Base-by-base conservation (phyloP, 148 eudicot genomes). In the Vaccinium macrocarpon region DNA sequence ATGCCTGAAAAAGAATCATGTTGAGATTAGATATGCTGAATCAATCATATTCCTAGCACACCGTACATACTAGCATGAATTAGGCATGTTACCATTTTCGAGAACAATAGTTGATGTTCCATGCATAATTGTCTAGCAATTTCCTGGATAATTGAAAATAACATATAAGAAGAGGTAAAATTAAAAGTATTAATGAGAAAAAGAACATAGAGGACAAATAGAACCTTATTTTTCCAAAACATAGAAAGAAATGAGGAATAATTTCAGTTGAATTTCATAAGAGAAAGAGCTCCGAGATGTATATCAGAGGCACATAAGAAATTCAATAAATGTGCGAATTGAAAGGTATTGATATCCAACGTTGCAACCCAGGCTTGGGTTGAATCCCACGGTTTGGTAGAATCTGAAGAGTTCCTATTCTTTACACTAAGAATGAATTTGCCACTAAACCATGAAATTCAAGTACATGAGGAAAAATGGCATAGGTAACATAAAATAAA, bases 61-160 rank as follows among this genome's bases (percentile, higher is more conserved):
- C 78, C 78, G 72, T 55, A 72, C 21, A 86, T 18, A 25, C 18
- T 53, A 25, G 62, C 38, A 64, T 38, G 81, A 4, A n/a, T 29
- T 71, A 42, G 70, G 42, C 70, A 86, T 27, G n/a, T 87, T 93
- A 97, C 99, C 99, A 94, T 90, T 88, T 94, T 97, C 13, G 99
- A 93, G 88, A 93, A 95, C 76, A 76, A 75, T 74, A 97, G 83
- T 56, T 95, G 87, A 86, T 97, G 92, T 88, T 97, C 98, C 83
- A 86, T 29, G 74, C 99, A 97, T 82, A 97, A 81, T 82, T 97
- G 99, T 81, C 93, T 90, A 75, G 99, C 89, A 87, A 97, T 93
- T 90, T 97, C 99, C 98, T 97, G 87, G 23, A 87, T 35, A 18
- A 21, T 42, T 74, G 79, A 83, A 10, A 76, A 73, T 6, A 21